Conservation (phyloP, 1,139 yeast species). For the Blastobotrys serpentis region DNA sequence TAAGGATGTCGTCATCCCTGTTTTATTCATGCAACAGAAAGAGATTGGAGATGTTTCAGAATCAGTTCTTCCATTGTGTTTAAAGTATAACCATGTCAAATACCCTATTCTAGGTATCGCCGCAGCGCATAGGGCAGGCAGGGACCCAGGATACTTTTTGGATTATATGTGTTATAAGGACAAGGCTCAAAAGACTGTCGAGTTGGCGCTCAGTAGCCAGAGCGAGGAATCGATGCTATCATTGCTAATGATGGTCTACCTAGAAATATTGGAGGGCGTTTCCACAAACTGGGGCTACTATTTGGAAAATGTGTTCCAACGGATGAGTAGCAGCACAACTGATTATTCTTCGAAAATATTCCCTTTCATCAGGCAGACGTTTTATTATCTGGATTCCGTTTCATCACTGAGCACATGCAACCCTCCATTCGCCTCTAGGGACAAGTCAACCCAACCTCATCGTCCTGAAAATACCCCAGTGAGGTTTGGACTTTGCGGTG, state of each 20-base stretch:
- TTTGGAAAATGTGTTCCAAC: constrained; percentile 2
- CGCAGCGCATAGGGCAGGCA: constrained; percentile 3
- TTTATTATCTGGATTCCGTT: constrained; percentile 7
- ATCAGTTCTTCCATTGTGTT: constrained; percentile 1
- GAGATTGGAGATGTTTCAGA: constrained; percentile 3
- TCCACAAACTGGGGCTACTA: constrained; percentile 7
- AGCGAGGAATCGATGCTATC: constrained; percentile 7
- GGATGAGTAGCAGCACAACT: neutral
- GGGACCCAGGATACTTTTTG: constrained; percentile 6
- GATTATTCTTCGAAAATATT: neutral
- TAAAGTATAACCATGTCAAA: constrained; percentile 2
- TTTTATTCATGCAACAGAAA: constrained; percentile 4
- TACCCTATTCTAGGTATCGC: constrained; percentile 7
- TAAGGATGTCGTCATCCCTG: constrained; percentile 5
- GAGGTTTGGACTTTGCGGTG: constrained; percentile 6
- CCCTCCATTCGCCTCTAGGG: constrained; percentile 4
- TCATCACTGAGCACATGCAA: constrained; percentile 8
- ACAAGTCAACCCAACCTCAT: neutral
- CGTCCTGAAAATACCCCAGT: neutral
- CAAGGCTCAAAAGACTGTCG: constrained; percentile 4
- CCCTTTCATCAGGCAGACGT: constrained; percentile 6
- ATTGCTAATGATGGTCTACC: constrained; percentile 6
- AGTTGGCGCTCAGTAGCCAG: constrained; percentile 4
- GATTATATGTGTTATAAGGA: constrained; percentile 9
- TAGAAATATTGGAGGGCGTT: constrained; percentile 6